Conservation (phyloP, 2,329 filamentous ascomycete genomes). For the Gliomastix tumulicola region DNA sequence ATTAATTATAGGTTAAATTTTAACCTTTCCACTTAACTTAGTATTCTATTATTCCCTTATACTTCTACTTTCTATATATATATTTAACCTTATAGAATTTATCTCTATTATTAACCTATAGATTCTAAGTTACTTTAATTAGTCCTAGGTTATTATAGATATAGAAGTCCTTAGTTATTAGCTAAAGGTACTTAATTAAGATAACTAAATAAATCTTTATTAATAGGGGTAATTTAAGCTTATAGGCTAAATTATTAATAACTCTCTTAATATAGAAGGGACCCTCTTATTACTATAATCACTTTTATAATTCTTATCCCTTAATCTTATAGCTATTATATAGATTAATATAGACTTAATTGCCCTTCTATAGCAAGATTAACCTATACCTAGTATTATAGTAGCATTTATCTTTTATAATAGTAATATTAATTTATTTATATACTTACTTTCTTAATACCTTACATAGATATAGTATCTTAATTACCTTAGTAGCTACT, state of each 20-base stretch:
- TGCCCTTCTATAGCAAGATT: not conserved
- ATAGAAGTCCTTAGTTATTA: not conserved
- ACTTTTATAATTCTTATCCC: not conserved
- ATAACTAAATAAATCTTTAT: not conserved
- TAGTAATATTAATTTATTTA: not conserved
- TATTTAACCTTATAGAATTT: not conserved
- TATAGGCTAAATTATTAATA: not conserved
- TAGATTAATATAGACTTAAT: not conserved
- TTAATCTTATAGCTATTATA: not conserved
- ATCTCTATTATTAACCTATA: not conserved
- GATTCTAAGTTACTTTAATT: not conserved
- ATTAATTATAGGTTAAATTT: too few relatives aligned
- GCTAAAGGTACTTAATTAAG: not conserved
- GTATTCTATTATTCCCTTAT: not conserved
- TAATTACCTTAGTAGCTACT: not conserved
- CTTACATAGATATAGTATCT: not conserved
- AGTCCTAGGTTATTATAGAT: conserved; percentile 6
- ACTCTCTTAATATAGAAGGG: not conserved
- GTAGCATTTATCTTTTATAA: not conserved
- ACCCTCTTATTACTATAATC: not conserved
- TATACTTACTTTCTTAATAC: not conserved
- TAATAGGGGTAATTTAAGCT: not conserved
- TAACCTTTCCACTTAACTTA: too few relatives aligned
- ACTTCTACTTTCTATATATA: not conserved
- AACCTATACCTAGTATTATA: not conserved